phyloP scores from a whole-genome alignment of 2,329 filamentous ascomycete genomes.

The Teratosphaeria zuluensis region DNA sequence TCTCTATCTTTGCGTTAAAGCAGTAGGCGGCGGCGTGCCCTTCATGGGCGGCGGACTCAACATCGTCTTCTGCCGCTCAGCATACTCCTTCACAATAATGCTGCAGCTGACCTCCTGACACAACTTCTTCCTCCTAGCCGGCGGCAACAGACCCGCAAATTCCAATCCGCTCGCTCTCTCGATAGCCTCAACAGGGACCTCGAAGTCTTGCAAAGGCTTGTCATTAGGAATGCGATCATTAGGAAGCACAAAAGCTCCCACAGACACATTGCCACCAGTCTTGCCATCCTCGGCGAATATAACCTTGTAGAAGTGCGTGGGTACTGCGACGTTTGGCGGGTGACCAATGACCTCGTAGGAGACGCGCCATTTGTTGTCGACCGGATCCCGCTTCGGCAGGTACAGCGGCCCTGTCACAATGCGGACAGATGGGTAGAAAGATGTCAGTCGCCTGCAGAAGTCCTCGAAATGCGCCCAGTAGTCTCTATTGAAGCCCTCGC shows the following conservation, averaged over 20 bases:
- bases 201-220: constrained; percentile 82
- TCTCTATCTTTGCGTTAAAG: constrained; percentile 9
- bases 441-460: constrained; percentile 78
- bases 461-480: constrained; percentile 99
- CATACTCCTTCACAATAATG: constrained; percentile 73
- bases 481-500: constrained; percentile 95
- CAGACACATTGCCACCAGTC: constrained; percentile 60
- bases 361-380: constrained; percentile 90
- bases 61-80: constrained; percentile 44
- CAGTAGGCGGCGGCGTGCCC: constrained; percentile 11
- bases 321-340: constrained; percentile 88
- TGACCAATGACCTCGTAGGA: constrained; percentile 91
- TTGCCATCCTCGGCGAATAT: constrained; percentile 84
- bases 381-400: constrained; percentile 69
- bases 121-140: constrained; percentile 62
- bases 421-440: constrained; percentile 72
- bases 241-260: constrained; percentile 90
- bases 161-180: constrained; percentile 88
- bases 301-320: constrained; percentile 98
- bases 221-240: constrained; percentile 82
- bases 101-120: constrained; percentile 82
- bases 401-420: constrained; percentile 93
- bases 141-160: constrained; percentile 72
- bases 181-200: constrained; percentile 85
- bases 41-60: constrained; percentile 19